These are phyloP conservation scores for Elongisporangium anandrum DNA, from an alignment of 352 stramenopile genomes.

Conservation along the genomic window DNA sequence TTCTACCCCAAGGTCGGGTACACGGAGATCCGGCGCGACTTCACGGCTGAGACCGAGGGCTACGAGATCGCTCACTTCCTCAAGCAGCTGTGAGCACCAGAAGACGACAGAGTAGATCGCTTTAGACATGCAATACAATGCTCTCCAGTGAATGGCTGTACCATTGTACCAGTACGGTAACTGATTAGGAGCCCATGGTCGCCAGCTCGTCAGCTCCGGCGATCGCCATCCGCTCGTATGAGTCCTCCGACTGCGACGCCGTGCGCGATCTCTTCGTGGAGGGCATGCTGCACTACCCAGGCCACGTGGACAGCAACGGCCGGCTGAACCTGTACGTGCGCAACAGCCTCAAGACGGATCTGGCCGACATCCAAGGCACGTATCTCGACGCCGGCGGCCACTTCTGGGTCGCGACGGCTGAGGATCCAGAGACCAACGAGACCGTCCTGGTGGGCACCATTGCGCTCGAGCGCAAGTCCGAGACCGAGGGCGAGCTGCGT, in stretches of 20 bases:
- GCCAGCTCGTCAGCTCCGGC: background rate
- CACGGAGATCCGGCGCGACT: conserved; percentile 3
- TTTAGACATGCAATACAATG: too few relatives aligned
- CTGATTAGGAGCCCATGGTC: background rate
- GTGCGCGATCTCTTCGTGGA: conserved; percentile 8
- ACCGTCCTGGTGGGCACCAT: conserved; percentile 13
- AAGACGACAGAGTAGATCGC: too few relatives aligned
- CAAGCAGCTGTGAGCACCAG: conserved; percentile 12
- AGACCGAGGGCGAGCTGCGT: conserved; percentile 15
- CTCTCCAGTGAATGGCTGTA: background rate
- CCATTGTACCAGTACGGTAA: background rate
- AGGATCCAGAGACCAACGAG: background rate
- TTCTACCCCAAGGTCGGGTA: conserved; percentile 33
- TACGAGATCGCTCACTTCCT: conserved; percentile 23
- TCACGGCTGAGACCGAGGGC: background rate
- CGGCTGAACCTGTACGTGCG: conserved; percentile 3
- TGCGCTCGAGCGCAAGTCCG: conserved; percentile 12
- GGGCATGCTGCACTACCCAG: conserved; percentile 3
- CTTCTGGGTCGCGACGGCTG: conserved; percentile 12
- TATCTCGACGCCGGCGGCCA: conserved; percentile 5
- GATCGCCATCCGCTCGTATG: conserved; percentile 13
- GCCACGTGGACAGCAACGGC: background rate
- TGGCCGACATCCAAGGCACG: conserved; percentile 10
- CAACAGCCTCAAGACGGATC: conserved; percentile 10
- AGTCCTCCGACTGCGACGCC: background rate